Base-by-base conservation (phyloP, 1,284 basidiomycete species). In the Cutaneotrichosporon daszewskae region DNA sequence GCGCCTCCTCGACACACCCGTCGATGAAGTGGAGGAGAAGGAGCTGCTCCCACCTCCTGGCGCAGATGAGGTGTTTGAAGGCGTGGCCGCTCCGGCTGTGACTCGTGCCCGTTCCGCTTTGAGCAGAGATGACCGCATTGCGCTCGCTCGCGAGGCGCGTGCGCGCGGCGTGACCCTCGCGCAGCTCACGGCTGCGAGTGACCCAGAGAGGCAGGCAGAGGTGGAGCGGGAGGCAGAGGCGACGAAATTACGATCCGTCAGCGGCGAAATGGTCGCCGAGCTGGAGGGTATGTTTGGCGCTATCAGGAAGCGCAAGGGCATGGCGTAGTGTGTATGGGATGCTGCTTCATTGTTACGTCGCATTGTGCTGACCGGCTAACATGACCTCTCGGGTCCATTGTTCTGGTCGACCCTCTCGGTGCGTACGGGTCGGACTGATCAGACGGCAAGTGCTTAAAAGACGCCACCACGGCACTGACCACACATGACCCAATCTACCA, bases 221-320 rank as follows among this genome's bases (percentile, higher is more conserved):
- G 33, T 20, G 29, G 32, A 45, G 23, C 40, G 37, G 13, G 40
- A 38, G 39, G 23, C 18, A 29, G 32, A 43, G 19, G 37, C 19
- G 35, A 43, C 42, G 40, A 38, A 35, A n/a, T 37, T 37, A 38
- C 48, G 37, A 20, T 36, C 36, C 0, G 57, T 54, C 11, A 25
- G 22, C 11, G 58, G 57, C 4, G 37, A 54, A 40, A 58, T 69
- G 22, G 57, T 69, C 14, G 53, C 55, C 31, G 66, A 69, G 55
- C 49, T 69, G 20, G 51, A 55, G 41, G 56, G 61, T 13, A 56
- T 69, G 40, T 66, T 69, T 31, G 65, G 58, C 16, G 45, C 57
- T 17, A 67, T 69, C 22, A 46, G 64, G 48, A 36, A 40, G 22
- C 47, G 56, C 23, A 68, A 62, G 43, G 56, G 50, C 17, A 45